Evolutionary conservation across 371 early-diverging fungal genomes (phyloP).

Genomic region (Mortierella sp.): DNA sequence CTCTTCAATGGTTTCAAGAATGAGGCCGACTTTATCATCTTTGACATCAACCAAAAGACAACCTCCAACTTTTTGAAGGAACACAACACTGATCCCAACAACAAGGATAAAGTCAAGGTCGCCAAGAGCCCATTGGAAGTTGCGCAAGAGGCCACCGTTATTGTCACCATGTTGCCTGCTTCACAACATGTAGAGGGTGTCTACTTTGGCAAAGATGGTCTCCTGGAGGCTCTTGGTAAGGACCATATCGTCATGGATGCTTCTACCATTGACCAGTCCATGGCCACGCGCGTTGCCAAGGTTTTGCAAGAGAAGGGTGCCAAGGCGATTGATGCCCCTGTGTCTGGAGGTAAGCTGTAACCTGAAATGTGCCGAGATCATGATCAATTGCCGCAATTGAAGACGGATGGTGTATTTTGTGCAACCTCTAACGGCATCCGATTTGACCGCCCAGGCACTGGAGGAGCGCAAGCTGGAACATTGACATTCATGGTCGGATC

Average conservation of each 20-base stretch:
- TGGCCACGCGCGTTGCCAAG: slow-evolving; percentile 74
- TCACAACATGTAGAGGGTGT: slow-evolving; percentile 82
- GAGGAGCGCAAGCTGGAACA: slow-evolving; percentile 91
- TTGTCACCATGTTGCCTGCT: slow-evolving; percentile 95
- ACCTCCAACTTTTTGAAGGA: slow-evolving; percentile 62
- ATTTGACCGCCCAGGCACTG: slow-evolving; percentile 62
- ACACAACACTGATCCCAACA: slow-evolving; percentile 51
- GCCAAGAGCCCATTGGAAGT: slow-evolving; percentile 75
- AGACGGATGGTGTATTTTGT: no score
- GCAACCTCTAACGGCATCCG: no score
- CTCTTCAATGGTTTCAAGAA: slow-evolving; percentile 69
- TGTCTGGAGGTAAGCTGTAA: slow-evolving; percentile 83
- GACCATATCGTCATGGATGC: slow-evolving; percentile 84
- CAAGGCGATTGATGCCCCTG: slow-evolving; percentile 93
- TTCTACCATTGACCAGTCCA: slow-evolving; percentile 89
- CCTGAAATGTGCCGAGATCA: no score
- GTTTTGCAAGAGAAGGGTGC: slow-evolving; percentile 67
- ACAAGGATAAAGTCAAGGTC: slow-evolving; percentile 59
- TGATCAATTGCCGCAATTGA: no score
- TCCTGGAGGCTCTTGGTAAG: slow-evolving; percentile 62
- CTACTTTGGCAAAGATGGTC: slow-evolving; percentile 75
- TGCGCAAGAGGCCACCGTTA: slow-evolving; percentile 75
- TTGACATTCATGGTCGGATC: slow-evolving; percentile 98
- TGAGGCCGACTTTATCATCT: slow-evolving; percentile 68
- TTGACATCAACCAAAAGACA: slow-evolving; percentile 74